These are phyloP conservation scores for Cucumis sativus DNA, from an alignment of 306 rosid genomes.

Conservation along the genomic window Cucumber_9930_V3 NC_026657.2:34843501-34844000, in stretches of 20 bases:
- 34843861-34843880: neutral
- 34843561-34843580: neutral
- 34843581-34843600: neutral
- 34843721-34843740: slow-evolving; percentile 55
- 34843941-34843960: neutral
- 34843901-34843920: neutral
- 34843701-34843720: slow-evolving; percentile 47
- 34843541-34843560: neutral
- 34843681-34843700: slow-evolving; percentile 6
- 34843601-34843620: neutral
- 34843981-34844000: neutral
- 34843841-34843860: neutral
- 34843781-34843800: slow-evolving; percentile 60
- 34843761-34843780: slow-evolving; percentile 50
- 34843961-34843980: neutral
- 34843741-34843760: slow-evolving; percentile 52
- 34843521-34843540: neutral
- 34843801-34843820: neutral
- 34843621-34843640: neutral
- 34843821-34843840: neutral
- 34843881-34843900: neutral
- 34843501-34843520: neutral
- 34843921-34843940: neutral
- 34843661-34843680: neutral
- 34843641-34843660: neutral